Conservation (phyloP, 352 stramenopile species). For the Globisporangium emineosum region DNA sequence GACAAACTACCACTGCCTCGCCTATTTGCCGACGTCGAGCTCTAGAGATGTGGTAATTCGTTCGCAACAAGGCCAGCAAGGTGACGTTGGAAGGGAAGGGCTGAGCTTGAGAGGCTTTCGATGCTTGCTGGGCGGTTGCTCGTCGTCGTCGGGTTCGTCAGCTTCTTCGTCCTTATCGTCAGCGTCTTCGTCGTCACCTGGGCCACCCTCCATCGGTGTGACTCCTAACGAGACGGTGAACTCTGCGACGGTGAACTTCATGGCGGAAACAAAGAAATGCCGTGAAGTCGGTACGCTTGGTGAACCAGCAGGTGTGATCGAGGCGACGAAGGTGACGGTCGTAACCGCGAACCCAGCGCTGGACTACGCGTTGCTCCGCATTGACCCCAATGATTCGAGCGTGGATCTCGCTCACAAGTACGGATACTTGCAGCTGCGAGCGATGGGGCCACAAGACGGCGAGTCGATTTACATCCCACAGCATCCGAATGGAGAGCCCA, state of each 20-base stretch:
- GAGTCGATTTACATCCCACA: slow-evolving; percentile 68
- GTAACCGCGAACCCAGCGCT: slow-evolving; percentile 39
- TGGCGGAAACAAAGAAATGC: slow-evolving; percentile 53
- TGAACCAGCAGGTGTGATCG: slow-evolving; percentile 36
- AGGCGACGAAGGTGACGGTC: slow-evolving; percentile 35
- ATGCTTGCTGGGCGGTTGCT: neutral
- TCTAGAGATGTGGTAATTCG: slow-evolving; percentile 11
- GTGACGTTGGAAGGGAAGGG: neutral
- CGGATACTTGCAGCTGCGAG: slow-evolving; percentile 45
- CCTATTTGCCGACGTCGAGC: neutral
- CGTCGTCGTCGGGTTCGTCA: slow-evolving; percentile 3
- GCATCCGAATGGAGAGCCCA: slow-evolving; percentile 56
- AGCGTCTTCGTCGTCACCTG: neutral
- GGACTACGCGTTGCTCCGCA: slow-evolving; percentile 57
- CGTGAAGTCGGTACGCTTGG: slow-evolving; percentile 27
- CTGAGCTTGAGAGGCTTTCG: neutral
- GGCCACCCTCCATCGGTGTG: neutral
- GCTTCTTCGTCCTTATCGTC: slow-evolving; percentile 6
- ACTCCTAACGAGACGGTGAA: slow-evolving; percentile 10
- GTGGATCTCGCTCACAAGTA: slow-evolving; percentile 39
- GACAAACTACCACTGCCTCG: slow-evolving; percentile 71
- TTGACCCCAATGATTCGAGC: slow-evolving; percentile 29
- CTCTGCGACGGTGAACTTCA: slow-evolving; percentile 46
- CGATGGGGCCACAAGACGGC: slow-evolving; percentile 34
- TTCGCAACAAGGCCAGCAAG: neutral